Percentiles rank a stretch among this genome's conserved stretches.
Evolutionary conservation across 164 flowering plant genomes (phyloP).

Genomic region (Euptelea pleiosperma): DNA sequence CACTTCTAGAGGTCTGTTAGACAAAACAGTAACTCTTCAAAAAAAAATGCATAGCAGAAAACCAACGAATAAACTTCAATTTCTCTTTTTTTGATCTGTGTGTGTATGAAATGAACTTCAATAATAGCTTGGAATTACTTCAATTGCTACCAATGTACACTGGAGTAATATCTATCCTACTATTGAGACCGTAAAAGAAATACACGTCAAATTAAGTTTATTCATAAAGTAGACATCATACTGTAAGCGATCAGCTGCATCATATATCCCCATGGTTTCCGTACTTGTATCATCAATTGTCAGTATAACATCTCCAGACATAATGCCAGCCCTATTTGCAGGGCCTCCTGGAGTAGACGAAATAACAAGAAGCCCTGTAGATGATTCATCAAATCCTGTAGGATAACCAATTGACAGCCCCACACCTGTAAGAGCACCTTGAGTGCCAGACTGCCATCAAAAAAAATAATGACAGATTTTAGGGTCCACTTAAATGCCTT

Average conservation of each 20-base stretch:
- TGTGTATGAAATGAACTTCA: not conserved
- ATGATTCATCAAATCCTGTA: conserved; percentile 40
- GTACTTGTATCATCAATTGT: conserved; percentile 71
- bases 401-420: conserved; percentile 95
- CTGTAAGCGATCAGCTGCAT: conserved; percentile 95
- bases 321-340: conserved; percentile 80
- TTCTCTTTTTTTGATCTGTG: not conserved
- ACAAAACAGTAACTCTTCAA: not conserved
- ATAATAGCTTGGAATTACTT: not conserved
- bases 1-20: not conserved
- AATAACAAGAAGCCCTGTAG: conserved; percentile 74
- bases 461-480: conserved; percentile 27
- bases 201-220: not conserved
- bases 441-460: conserved; percentile 99
- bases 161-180: too few relatives aligned
- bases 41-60: not conserved
- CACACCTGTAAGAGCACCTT: conserved; percentile 93
- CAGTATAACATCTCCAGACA: conserved; percentile 76
- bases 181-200: not conserved
- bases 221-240: conserved; percentile 29
- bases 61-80: not conserved
- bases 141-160: not conserved
- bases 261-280: conserved; percentile 80
- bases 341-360: conserved; percentile 96
- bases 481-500: conserved; percentile 4